Evolutionary conservation across 805 yeast species (phyloP).

Genomic region (Candida nemodendra): DNA sequence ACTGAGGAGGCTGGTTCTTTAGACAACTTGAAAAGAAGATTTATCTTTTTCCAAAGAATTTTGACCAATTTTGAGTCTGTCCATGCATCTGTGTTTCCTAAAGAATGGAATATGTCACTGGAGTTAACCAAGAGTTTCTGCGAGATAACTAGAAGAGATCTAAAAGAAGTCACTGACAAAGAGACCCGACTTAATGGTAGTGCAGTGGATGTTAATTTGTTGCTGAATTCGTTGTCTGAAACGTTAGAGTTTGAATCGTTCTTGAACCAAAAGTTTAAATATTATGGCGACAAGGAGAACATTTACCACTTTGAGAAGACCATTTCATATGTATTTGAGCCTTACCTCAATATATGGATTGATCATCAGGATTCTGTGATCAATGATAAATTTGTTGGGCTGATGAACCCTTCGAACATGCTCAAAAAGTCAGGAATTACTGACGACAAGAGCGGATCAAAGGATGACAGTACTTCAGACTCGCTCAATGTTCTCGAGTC

Average conservation of each 20-base stretch:
- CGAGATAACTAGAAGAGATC: conserved; percentile 64
- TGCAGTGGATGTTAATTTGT: conserved; percentile 55
- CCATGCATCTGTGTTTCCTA: conserved; percentile 59
- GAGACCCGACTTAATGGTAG: conserved; percentile 34
- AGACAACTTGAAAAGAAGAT: conserved; percentile 82
- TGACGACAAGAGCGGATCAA: conserved; percentile 16
- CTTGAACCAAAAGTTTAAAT: conserved; percentile 61
- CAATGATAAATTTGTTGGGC: conserved; percentile 61
- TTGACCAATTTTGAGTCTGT: conserved; percentile 54
- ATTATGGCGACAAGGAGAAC: conserved; percentile 37
- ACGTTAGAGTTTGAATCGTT: conserved; percentile 83
- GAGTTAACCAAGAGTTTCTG: conserved; percentile 64
- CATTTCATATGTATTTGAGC: conserved; percentile 74
- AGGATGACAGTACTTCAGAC: conserved; percentile 5
- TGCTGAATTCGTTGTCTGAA: conserved; percentile 67
- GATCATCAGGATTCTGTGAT: conserved; percentile 73
- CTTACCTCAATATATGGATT: conserved; percentile 83
- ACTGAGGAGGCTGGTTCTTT: conserved; percentile 93
- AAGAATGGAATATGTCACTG: conserved; percentile 66
- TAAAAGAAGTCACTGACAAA: conserved; percentile 48
- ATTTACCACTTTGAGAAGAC: conserved; percentile 35
- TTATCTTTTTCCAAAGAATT: conserved; percentile 73
- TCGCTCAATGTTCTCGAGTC: conserved; percentile 75
- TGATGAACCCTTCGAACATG: conserved; percentile 55
- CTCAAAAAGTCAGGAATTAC: conserved; percentile 39